Evolutionary conservation across 106 monocot species (phyloP), one percentile per base, ranked within the genome.

Genomic region (Allium sativum): DNA sequence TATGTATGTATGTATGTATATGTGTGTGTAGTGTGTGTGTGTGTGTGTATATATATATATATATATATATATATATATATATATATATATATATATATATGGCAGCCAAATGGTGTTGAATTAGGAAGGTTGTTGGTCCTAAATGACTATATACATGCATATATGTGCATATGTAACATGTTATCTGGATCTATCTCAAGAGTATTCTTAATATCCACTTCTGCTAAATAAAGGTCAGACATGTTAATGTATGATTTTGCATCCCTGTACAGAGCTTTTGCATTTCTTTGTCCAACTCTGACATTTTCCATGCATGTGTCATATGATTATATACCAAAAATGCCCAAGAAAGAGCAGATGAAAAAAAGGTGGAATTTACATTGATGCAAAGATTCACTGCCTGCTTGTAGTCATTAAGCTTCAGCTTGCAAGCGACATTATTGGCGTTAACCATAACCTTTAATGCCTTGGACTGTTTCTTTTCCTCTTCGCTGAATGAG

Each of bases 131-230:
- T n/a, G n/a, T n/a, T n/a, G n/a, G n/a, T n/a, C n/a, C n/a, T n/a
- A n/a, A n/a, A n/a, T n/a, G n/a, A n/a, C n/a, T n/a, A n/a, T n/a
- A n/a, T n/a, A n/a, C n/a, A n/a, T n/a, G n/a, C n/a, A n/a, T n/a
- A n/a, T n/a, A n/a, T n/a, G n/a, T n/a, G n/a, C n/a, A n/a, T n/a
- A n/a, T n/a, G 40, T 14, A 55, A 76, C 90, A 79, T 80, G 64
- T 91, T 91, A 53, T 86, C 68, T 21, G 90, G 86, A 54, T 91
- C 90, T 14, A 91, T 91, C 56, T 91, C 86, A 3, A 91, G 79
- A 14, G 90, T 82, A 42, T 91, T 91, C 75, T 86, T 86, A 4
- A 91, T 82, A 69, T 93, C 88, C 46, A 75, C 15, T 72, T 93
- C 93, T 8, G 93, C 92, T 72, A 93, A 67, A 58, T 93, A 87